Percentiles rank a stretch among this genome's conserved stretches.
phyloP scores from a whole-genome alignment of 225 moss, liverwort and hornwort species.

The Rhytidiadelphus loreus region DNA sequence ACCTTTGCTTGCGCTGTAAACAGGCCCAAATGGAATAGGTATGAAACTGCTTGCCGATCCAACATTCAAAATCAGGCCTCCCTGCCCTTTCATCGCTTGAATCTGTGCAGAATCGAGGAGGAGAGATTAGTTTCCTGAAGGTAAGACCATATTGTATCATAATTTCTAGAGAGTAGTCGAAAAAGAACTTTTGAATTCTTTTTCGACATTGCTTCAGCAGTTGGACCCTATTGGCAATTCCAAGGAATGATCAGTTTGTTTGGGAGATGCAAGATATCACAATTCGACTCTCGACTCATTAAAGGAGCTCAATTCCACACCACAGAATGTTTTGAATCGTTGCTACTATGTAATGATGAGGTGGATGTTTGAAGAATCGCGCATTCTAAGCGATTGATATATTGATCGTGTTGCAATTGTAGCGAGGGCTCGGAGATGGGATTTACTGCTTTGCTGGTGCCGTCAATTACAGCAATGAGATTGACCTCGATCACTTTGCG shows the following conservation, averaged over 20 bases:
- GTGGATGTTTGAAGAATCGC: neutral
- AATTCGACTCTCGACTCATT: neutral
- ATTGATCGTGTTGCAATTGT: neutral
- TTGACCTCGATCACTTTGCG: conserved; percentile 45
- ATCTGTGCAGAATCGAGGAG: neutral
- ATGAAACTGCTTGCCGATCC: conserved; percentile 51
- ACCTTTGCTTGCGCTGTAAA: conserved; percentile 63
- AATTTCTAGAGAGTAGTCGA: neutral
- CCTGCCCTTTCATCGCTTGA: conserved; percentile 8
- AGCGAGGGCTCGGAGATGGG: neutral
- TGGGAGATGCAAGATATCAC: neutral
- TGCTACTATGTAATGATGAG: neutral
- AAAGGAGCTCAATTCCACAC: neutral
- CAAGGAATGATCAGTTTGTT: neutral
- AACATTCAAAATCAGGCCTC: conserved; percentile 51
- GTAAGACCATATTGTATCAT: too few species aligned
- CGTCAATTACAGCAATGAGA: conserved; percentile 55
- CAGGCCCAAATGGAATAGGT: neutral
- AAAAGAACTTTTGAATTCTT: neutral
- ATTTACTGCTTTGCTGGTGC: conserved; percentile 6
- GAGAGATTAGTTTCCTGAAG: neutral
- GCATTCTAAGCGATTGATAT: neutral
- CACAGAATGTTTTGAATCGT: neutral
- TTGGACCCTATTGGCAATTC: neutral
- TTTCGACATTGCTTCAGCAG: too few species aligned